Conservation (phyloP, 2,329 filamentous ascomycete genomes). For the Lachnellula arida region DNA sequence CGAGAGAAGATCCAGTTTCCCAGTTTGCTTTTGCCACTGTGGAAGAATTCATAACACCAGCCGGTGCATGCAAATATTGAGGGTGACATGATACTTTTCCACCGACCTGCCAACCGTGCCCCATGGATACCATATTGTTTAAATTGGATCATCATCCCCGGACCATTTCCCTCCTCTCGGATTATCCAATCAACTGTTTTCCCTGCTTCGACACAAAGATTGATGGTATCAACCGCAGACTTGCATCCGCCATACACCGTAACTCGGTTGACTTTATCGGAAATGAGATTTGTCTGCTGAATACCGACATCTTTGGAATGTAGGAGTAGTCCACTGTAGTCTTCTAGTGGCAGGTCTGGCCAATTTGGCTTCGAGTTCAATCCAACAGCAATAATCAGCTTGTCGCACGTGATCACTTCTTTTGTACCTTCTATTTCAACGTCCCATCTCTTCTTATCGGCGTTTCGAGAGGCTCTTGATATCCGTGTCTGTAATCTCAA, state of each 20-base stretch:
- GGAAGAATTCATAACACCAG: slow-evolving; percentile 13
- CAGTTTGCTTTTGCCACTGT: slow-evolving; percentile 12
- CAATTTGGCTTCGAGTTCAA: slow-evolving; percentile 12
- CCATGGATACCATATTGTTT: too few species aligned
- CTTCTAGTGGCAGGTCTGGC: slow-evolving; percentile 6
- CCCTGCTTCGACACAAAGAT: slow-evolving; percentile 4
- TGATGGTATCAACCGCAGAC: slow-evolving; percentile 11
- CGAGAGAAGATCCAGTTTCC: slow-evolving; percentile 6
- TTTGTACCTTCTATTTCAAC: slow-evolving; percentile 1
- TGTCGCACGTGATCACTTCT: slow-evolving; percentile 9
- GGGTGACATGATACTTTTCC: slow-evolving; percentile 11
- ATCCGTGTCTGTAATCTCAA: slow-evolving; percentile 5
- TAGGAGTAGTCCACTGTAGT: not conserved
- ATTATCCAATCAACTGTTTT: slow-evolving; percentile 17
- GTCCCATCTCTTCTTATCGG: slow-evolving; percentile 5
- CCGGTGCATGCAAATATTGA: slow-evolving; percentile 5
- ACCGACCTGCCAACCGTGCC: not conserved
- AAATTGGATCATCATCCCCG: slow-evolving; percentile 12
- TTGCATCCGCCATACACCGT: slow-evolving; percentile 13
- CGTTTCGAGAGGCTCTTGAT: slow-evolving; percentile 4
- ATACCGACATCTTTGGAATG: slow-evolving; percentile 9
- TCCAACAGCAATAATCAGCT: slow-evolving; percentile 12
- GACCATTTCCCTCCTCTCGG: slow-evolving; percentile 10
- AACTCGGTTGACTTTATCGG: slow-evolving; percentile 5
- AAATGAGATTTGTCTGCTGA: slow-evolving; percentile 2